Evolutionary conservation across 2,329 filamentous ascomycete species (phyloP).

Genomic region (Chaetomium sp.): DNA sequence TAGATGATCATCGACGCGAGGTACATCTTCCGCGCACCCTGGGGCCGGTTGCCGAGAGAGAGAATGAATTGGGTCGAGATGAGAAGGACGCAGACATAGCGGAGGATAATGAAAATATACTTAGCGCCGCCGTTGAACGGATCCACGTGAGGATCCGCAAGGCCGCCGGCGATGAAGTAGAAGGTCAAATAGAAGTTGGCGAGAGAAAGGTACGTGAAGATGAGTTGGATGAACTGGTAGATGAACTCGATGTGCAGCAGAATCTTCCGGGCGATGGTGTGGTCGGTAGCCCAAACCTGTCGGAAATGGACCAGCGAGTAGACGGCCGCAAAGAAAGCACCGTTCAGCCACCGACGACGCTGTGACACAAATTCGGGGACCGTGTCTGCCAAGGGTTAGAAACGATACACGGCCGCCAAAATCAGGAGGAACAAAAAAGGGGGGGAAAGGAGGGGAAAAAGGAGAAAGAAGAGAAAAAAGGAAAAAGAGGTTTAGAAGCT

Average conservation of each 20-base stretch:
- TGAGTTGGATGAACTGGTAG: conserved; percentile 85
- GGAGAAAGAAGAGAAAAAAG: background rate
- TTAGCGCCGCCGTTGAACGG: conserved; percentile 83
- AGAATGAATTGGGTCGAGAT: conserved; percentile 96
- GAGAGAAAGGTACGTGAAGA: conserved; percentile 97
- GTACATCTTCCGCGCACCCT: conserved; percentile 90
- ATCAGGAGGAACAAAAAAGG: background rate
- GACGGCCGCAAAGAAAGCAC: conserved; percentile 96
- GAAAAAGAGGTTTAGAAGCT: conserved; percentile 29
- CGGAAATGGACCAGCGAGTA: conserved; percentile 94
- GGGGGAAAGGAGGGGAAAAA: no score
- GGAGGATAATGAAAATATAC: conserved; percentile 78
- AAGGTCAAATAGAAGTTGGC: conserved; percentile 99
- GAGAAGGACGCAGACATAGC: conserved; percentile 78
- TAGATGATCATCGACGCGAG: conserved; percentile 84
- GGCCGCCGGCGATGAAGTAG: conserved; percentile 91
- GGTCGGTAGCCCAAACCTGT: conserved; percentile 90
- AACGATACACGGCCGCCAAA: conserved; percentile 7
- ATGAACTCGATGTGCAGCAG: conserved; percentile 91
- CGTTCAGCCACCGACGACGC: conserved; percentile 93
- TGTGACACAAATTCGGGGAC: conserved; percentile 98
- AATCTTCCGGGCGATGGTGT: conserved; percentile 81
- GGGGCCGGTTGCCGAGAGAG: conserved; percentile 90
- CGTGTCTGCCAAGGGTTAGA: conserved; percentile 53
- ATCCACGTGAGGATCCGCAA: conserved; percentile 72